phyloP scores from a whole-genome alignment of 352 stramenopile species.

The Plasmopara muralis region DNA sequence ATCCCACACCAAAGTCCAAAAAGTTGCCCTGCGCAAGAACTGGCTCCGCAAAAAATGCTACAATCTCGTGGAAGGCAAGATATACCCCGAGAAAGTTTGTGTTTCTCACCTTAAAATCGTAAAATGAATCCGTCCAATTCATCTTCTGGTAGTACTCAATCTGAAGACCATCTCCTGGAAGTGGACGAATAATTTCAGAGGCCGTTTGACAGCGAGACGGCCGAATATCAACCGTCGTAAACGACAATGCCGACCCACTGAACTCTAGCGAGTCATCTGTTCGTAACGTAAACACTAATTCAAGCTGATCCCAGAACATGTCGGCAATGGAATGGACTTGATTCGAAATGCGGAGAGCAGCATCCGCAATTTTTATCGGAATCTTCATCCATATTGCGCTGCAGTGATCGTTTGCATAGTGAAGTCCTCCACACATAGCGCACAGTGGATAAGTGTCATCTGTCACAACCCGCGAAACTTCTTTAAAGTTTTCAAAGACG shows the following conservation, averaged over 20 bases:
- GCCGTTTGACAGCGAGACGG: conserved; percentile 40
- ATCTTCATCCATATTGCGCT: conserved; percentile 78
- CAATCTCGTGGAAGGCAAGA: conserved; percentile 49
- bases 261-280: conserved; percentile 81
- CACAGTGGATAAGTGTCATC: conserved; percentile 80
- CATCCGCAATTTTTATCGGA: conserved; percentile 66
- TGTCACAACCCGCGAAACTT: conserved; percentile 61
- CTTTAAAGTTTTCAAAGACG: conserved; percentile 85
- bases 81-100: conserved; percentile 77
- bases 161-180: conserved; percentile 64
- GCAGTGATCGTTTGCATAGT: conserved; percentile 56
- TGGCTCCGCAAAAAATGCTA: conserved; percentile 60
- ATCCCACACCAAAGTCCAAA: conserved; percentile 54
- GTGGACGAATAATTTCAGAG: conserved; percentile 63
- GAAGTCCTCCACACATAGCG: conserved; percentile 49
- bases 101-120: conserved; percentile 64
- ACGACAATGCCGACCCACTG: conserved; percentile 44
- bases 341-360: conserved; percentile 62
- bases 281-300: conserved; percentile 65
- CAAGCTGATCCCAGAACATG: conserved; percentile 76
- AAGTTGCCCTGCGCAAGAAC: conserved; percentile 41
- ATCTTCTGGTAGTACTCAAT: conserved; percentile 73
- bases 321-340: conserved; percentile 51
- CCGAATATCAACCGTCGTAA: conserved; percentile 59
- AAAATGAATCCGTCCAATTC: conserved; percentile 69